Conservation (phyloP, 805 yeast species). For the Pichia cabralensis region DNA sequence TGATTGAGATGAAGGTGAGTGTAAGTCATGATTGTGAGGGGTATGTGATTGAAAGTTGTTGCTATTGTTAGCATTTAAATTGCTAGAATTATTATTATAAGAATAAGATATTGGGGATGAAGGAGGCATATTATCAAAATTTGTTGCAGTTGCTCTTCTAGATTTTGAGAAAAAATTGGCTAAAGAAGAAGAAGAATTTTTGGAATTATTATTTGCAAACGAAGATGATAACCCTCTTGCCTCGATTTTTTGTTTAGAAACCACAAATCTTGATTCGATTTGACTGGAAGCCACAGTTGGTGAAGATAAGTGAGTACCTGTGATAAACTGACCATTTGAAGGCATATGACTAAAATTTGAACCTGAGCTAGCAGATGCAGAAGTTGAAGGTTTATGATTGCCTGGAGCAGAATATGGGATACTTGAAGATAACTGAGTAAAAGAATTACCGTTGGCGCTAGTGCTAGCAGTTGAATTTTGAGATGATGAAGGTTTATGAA, state of each 20-base stretch:
- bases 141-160: conserved; percentile 27
- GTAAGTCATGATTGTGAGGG: conserved; percentile 10
- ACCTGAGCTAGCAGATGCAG: conserved; percentile 14
- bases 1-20: conserved; percentile 25
- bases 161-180: conserved; percentile 42
- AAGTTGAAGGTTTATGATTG: conserved; percentile 28
- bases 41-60: background rate
- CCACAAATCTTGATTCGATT: conserved; percentile 80
- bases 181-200: conserved; percentile 35
- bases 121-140: conserved; percentile 18
- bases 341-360: conserved; percentile 29
- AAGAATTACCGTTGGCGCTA: too few relatives aligned
- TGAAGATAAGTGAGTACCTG: conserved; percentile 58
- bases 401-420: conserved; percentile 72
- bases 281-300: conserved; percentile 52
- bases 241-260: conserved; percentile 65
- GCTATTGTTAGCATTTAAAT: background rate
- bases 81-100: background rate
- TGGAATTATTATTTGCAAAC: conserved; percentile 6
- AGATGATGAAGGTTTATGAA: conserved; percentile 3
- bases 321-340: conserved; percentile 47
- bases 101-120: conserved; percentile 20
- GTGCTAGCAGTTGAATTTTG: conserved; percentile 3
- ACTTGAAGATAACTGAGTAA: conserved; percentile 41
- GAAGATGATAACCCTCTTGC: conserved; percentile 24